Conservation (phyloP, 1,139 yeast genomes). For the Candida albicans region DNA sequence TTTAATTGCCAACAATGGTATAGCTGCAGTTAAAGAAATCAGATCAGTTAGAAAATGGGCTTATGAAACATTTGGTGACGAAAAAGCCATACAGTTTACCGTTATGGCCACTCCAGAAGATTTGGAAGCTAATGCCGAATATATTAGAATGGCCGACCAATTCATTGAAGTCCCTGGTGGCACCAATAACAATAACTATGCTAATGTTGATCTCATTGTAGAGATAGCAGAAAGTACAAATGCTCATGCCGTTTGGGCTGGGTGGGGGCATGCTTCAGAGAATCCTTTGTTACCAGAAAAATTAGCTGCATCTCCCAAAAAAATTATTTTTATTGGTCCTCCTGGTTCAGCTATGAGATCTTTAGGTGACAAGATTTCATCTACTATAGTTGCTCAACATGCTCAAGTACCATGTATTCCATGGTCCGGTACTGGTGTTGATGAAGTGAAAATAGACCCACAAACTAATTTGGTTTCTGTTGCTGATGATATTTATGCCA, state of each 20-base stretch:
- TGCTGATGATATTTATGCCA: slow-evolving; percentile 71
- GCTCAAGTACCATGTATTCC: slow-evolving; percentile 98
- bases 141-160: slow-evolving; percentile 98
- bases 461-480: slow-evolving; percentile 83
- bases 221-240: slow-evolving; percentile 96
- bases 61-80: slow-evolving; percentile 95
- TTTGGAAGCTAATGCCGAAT: slow-evolving; percentile 93
- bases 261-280: slow-evolving; percentile 99
- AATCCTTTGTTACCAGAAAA: slow-evolving; percentile 92
- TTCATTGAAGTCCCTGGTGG: slow-evolving; percentile 99
- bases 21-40: slow-evolving; percentile 98
- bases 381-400: slow-evolving; percentile 98
- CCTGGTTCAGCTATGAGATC: slow-evolving; percentile 99
- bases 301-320: slow-evolving; percentile 86
- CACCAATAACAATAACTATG: slow-evolving; percentile 95
- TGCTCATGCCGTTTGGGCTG: slow-evolving; percentile 99
- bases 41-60: slow-evolving; percentile 98
- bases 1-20: slow-evolving; percentile 96
- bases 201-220: slow-evolving; percentile 94
- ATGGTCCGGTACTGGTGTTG: slow-evolving; percentile 98
- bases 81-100: slow-evolving; percentile 87
- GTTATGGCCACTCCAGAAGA: slow-evolving; percentile 99
- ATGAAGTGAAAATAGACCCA: slow-evolving; percentile 67
- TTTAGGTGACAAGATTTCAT: slow-evolving; percentile 95
- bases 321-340: slow-evolving; percentile 92